A percentile compares a stretch with the other conserved stretches of the same genome.
Evolutionary conservation across 2,329 filamentous ascomycete genomes (phyloP).

Genomic region (Zelopaecilomyces penicillatus): DNA sequence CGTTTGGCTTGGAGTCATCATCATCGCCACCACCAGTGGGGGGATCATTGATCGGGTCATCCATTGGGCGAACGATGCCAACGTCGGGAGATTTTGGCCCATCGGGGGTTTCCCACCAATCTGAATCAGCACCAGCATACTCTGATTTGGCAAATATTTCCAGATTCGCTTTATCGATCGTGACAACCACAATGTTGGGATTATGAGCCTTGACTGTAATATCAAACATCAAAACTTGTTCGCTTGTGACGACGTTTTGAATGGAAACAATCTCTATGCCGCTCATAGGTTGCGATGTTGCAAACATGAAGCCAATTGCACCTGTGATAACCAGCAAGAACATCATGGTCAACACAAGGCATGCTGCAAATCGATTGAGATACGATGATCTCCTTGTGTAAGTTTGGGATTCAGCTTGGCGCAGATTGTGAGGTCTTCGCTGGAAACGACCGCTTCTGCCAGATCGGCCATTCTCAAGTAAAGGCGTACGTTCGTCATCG

Average conservation of each 20-base stretch:
- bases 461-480: slow-evolving; percentile 57
- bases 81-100: slow-evolving; percentile 12
- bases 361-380: slow-evolving; percentile 71
- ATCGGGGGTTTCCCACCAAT: slow-evolving; percentile 44
- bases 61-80: slow-evolving; percentile 15
- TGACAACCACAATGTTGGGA: slow-evolving; percentile 84
- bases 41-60: slow-evolving; percentile 29
- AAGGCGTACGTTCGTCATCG: slow-evolving; percentile 80
- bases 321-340: slow-evolving; percentile 75
- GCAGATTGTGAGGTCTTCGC: slow-evolving; percentile 45
- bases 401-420: slow-evolving; percentile 66
- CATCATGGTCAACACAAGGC: slow-evolving; percentile 74
- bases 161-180: slow-evolving; percentile 77
- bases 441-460: slow-evolving; percentile 49
- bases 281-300: slow-evolving; percentile 78
- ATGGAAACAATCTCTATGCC: slow-evolving; percentile 74
- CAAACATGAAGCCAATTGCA: slow-evolving; percentile 80
- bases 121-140: slow-evolving; percentile 63
- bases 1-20: slow-evolving; percentile 57
- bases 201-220: slow-evolving; percentile 82
- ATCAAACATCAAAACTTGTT: slow-evolving; percentile 93
- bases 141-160: slow-evolving; percentile 93
- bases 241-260: slow-evolving; percentile 82
- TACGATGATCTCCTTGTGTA: slow-evolving; percentile 56
- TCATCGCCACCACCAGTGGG: slow-evolving; percentile 42